phyloP scores from a whole-genome alignment of 2,329 filamentous ascomycete genomes.

The Conoideocrella luteorostrata region DNA sequence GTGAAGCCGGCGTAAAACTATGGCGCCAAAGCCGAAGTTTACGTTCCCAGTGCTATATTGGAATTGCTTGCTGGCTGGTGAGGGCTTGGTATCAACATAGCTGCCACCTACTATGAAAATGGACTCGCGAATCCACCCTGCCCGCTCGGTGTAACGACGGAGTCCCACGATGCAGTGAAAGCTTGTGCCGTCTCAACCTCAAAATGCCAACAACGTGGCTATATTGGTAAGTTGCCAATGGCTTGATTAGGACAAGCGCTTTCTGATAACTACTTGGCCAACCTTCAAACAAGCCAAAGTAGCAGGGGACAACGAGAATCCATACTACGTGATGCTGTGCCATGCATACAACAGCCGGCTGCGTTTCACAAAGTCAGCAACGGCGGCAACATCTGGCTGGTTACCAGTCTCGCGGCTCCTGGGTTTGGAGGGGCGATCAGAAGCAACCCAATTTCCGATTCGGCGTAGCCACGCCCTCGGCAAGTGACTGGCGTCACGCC shows the following conservation, averaged over 20 bases:
- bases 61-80: too few species aligned
- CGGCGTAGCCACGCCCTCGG: constrained; percentile 3
- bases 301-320: not conserved
- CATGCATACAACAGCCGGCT: not conserved
- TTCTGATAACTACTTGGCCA: not conserved
- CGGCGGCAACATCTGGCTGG: constrained; percentile 7
- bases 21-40: too few species aligned
- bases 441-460: constrained; percentile 7
- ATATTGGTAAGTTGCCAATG: not conserved
- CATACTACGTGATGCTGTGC: not conserved
- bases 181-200: not conserved
- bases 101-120: not conserved
- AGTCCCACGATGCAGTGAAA: not conserved
- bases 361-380: constrained; percentile 1
- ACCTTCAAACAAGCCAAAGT: not conserved
- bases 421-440: constrained; percentile 5
- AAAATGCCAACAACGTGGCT: constrained; percentile 1
- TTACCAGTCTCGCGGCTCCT: constrained; percentile 7
- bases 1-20: not conserved
- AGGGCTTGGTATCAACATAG: not conserved
- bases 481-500: constrained; percentile 3
- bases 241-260: not conserved
- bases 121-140: not conserved
- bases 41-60: too few species aligned
- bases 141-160: not conserved